Evolutionary conservation across 163 green algal genomes (phyloP), one percentile per base, ranked within the genome.

Genomic region (Chlorella variabilis): DNA sequence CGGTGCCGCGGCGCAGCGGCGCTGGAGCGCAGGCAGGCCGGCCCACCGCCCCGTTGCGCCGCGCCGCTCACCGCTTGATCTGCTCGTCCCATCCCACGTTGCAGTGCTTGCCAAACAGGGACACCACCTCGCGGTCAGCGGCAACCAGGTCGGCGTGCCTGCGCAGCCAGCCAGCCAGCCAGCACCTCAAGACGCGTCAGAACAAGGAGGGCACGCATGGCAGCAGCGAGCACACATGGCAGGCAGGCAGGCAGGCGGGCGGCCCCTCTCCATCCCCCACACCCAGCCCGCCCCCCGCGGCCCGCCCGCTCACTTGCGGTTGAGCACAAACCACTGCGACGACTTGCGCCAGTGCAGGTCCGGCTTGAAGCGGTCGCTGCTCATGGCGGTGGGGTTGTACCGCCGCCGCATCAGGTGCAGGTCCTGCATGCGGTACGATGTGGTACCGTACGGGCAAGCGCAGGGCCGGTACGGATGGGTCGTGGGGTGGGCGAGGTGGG

Each of bases 321-420:
- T 93, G 18, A 96, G 84, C 25, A 78, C 81, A 39, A 92, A 90
- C 92, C 93, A 96, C 86, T 95, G 88, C 33, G 38, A 62, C 25
- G 76, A 82, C 41, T 85, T 87, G 67, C 76, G 76, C 76, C 76
- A 84, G 65, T 77, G 45, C 27, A 27, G 0, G n/a, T 56, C 73
- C 4, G 73, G 73, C 23, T 15, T 6, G 56, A 80, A 80, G 38
- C 56, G 56, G 54, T 31, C 73, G 38, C 21, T 71, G 56, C 36
- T 20, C 54, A 80, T 49, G 36, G 54, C 38, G 7, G 13, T 8
- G 21, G 77, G 77, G 18, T 51, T 71, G 54, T 31, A 71, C 39
- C 49, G 65, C 66, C 41, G 41, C 11, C 65, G 54, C 0, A 45
- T 48, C 27, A 80, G 56, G 36, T 61, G 20, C 27, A 9, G 23